Evolutionary conservation across 192 early-diverging fungal species (phyloP), one percentile per base, ranked within the genome.

Genomic region (Gryganskiella cystojenkinii): DNA sequence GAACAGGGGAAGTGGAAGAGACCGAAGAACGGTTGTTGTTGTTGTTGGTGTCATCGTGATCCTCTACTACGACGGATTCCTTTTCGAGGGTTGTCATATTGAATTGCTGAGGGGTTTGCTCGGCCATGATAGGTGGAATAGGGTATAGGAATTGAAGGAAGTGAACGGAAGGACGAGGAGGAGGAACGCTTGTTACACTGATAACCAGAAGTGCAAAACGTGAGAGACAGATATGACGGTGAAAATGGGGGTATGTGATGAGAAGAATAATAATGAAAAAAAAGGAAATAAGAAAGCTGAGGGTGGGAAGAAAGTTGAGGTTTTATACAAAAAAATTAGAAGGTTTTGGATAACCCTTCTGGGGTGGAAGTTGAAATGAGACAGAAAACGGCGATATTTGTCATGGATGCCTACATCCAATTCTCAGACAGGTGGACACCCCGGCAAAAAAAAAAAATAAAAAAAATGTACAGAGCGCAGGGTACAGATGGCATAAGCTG

Each of bases 1-100:
- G 57, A 20, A 65, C 71, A 14, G 71, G 71, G n/a, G 63, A 10
- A 24, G 63, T 73, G 30, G 63, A 73, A 31, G 63, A 65, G 10
- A 60, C 40, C 1, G 54, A 51, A 28, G 56, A 60, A 25, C 20
- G 57, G 24, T 17, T 7, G n/a, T 25, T 42, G 37, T 45, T 47
- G 55, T 46, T 15, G n/a, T 43, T 44, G 15, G 45, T 51, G 7
- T 75, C 52, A 11, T 62, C 60, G 33, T 25, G 17, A n/a, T 24
- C 31, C n/a, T n/a, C n/a, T n/a, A n/a, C n/a, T n/a, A 34, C 0
- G 30, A 10, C n/a, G 15, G 45, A n/a, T 20, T 63, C 46, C n/a
- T 63, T 49, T 30, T 64, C 59, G 24, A 68, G 65, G 3, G 49
- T n/a, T 7, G 55, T 45, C 52, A 69, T 57, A 2, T 28, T 46